A percentile compares a stretch with the other conserved stretches of the same genome.
Evolutionary conservation across 2,329 filamentous ascomycete genomes (phyloP).

Genomic region (Aureobasidium sp.): DNA sequence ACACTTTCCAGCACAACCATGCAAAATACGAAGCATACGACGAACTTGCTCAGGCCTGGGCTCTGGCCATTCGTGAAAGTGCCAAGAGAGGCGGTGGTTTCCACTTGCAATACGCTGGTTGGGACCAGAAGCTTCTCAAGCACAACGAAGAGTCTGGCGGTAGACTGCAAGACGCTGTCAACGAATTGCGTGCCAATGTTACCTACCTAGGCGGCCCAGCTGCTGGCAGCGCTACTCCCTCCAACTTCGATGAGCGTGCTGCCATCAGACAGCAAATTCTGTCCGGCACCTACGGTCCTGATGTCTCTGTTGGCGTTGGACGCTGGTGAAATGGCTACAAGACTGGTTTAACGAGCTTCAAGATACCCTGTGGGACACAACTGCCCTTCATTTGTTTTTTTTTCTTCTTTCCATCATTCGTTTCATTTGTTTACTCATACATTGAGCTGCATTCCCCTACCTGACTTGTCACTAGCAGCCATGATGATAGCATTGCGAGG

Average conservation of each 20-base stretch:
- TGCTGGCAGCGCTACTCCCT: constrained; percentile 14
- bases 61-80: constrained; percentile 80
- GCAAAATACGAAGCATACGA: constrained; percentile 96
- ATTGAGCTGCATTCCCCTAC: not conserved
- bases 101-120: constrained; percentile 77
- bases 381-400: constrained; percentile 1
- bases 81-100: constrained; percentile 88
- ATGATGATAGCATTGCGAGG: constrained; percentile 9
- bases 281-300: constrained; percentile 35
- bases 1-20: constrained; percentile 76
- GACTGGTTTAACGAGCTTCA: constrained; percentile 3
- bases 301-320: constrained; percentile 49
- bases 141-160: constrained; percentile 84
- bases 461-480: constrained; percentile 3
- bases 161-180: constrained; percentile 69
- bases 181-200: constrained; percentile 58
- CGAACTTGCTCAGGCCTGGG: constrained; percentile 90
- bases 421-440: constrained; percentile 1
- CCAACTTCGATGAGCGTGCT: constrained; percentile 27
- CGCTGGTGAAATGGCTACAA: constrained; percentile 38
- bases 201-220: constrained; percentile 22
- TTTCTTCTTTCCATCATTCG: not conserved
- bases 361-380: constrained; percentile 8
- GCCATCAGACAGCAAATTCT: constrained; percentile 43
- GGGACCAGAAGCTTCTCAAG: constrained; percentile 79